phyloP scores from a whole-genome alignment of 108 stramenopile genomes.

The Nitzschia sp. region DNA sequence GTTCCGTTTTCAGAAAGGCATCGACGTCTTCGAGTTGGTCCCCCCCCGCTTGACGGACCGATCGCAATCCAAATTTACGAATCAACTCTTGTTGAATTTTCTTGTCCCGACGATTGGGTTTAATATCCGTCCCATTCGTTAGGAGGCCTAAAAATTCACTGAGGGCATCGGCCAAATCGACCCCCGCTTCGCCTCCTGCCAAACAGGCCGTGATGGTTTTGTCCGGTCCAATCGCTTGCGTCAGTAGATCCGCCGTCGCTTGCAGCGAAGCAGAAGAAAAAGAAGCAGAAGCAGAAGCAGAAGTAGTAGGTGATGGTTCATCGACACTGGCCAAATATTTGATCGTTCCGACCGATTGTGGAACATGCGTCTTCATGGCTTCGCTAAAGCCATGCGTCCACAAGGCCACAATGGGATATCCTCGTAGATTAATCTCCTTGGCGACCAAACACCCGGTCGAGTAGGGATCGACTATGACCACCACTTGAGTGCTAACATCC shows the following conservation, averaged over 20 bases:
- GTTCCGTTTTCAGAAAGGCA: conserved; percentile 63
- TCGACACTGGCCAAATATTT: conserved; percentile 51
- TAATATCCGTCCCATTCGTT: conserved; percentile 69
- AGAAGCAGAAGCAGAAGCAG: too few species aligned
- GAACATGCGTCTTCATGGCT: conserved; percentile 78
- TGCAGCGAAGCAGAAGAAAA: conserved; percentile 33
- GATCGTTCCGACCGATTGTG: conserved; percentile 45
- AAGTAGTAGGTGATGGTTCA: conserved; percentile 14
- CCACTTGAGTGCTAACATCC: conserved; percentile 21
- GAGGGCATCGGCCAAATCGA: conserved; percentile 71
- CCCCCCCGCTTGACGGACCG: conserved; percentile 84
- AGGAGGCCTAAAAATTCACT: conserved; percentile 61
- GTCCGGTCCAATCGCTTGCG: conserved; percentile 26
- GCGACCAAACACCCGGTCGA: conserved; percentile 85
- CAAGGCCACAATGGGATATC: conserved; percentile 60
- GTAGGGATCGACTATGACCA: conserved; percentile 84
- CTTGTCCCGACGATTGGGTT: conserved; percentile 83
- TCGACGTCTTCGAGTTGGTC: conserved; percentile 72
- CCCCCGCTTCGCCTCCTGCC: conserved; percentile 86
- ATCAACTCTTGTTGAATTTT: conserved; percentile 86
- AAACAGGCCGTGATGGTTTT: conserved; percentile 53
- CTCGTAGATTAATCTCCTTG: conserved; percentile 68
- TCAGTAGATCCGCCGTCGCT: conserved; percentile 32
- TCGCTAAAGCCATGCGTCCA: conserved; percentile 67
- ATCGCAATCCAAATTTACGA: conserved; percentile 61